Conservation (phyloP, 139 green algal species). For the Nannochloris sp. region DNA sequence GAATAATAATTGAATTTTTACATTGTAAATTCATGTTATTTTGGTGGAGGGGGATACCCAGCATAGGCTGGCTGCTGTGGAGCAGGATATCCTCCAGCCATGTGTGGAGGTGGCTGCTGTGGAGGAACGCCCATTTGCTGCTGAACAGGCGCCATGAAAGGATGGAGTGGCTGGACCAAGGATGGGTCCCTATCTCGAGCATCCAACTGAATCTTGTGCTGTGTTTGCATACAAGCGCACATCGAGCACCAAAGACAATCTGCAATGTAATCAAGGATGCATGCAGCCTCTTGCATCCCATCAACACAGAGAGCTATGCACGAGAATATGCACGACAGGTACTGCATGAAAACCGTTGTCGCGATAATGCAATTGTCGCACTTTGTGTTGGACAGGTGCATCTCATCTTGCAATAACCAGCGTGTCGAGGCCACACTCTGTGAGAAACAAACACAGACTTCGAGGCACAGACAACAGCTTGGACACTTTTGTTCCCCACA, state of each 20-base stretch:
- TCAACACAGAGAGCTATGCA: slow-evolving; percentile 9
- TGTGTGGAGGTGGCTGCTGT: slow-evolving; percentile 7
- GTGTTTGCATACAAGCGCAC: slow-evolving; percentile 83
- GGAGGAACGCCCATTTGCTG: slow-evolving; percentile 22
- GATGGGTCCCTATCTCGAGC: slow-evolving; percentile 45
- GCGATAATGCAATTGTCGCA: slow-evolving; percentile 82
- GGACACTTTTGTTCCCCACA: slow-evolving; percentile 51
- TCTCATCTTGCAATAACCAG: slow-evolving; percentile 79
- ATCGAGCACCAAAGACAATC: slow-evolving; percentile 44
- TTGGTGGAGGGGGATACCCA: slow-evolving; percentile 9
- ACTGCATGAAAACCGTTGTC: slow-evolving; percentile 64
- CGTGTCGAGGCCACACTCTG: slow-evolving; percentile 43
- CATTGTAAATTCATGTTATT: background rate
- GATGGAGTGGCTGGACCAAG: slow-evolving; percentile 8
- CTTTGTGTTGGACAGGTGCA: slow-evolving; percentile 49
- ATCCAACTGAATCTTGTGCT: slow-evolving; percentile 81
- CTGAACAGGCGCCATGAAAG: slow-evolving; percentile 28
- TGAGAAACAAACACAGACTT: slow-evolving; percentile 34
- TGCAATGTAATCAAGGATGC: slow-evolving; percentile 13
- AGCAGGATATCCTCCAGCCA: background rate
- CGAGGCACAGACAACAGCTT: slow-evolving; percentile 62
- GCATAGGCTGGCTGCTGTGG: background rate
- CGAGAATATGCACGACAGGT: slow-evolving; percentile 74
- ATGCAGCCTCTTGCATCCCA: background rate
- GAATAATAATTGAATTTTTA: too few relatives aligned